These are phyloP conservation scores for Neolentinus lepideus DNA, from an alignment of 1,284 basidiomycete species.

Conservation along the genomic window DNA sequence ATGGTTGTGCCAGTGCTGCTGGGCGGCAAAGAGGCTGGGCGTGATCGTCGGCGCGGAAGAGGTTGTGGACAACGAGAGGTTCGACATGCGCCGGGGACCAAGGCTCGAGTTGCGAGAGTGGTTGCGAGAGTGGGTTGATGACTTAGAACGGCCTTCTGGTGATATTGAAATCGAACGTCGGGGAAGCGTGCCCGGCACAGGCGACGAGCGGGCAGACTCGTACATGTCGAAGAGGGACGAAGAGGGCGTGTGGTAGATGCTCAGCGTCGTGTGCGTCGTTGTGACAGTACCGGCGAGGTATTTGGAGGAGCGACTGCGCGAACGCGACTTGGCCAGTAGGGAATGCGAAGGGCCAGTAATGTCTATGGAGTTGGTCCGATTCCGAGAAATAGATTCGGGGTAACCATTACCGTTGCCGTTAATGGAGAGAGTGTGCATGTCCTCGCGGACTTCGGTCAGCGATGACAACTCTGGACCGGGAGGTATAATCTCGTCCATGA, in stretches of 20 bases:
- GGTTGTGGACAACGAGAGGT: slow-evolving; percentile 38
- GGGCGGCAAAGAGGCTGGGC: slow-evolving; percentile 46
- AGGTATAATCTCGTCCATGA: slow-evolving; percentile 55
- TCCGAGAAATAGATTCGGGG: slow-evolving; percentile 15
- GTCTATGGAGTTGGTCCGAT: slow-evolving; percentile 24
- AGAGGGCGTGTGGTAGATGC: slow-evolving; percentile 67
- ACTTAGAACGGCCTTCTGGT: not conserved
- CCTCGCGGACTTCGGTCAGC: slow-evolving; percentile 9
- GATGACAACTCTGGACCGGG: slow-evolving; percentile 21
- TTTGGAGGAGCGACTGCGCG: slow-evolving; percentile 31
- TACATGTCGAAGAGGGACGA: slow-evolving; percentile 53
- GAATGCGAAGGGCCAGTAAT: slow-evolving; percentile 10
- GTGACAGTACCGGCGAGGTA: slow-evolving; percentile 44
- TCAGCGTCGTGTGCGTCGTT: slow-evolving; percentile 44
- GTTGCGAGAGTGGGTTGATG: slow-evolving; percentile 12
- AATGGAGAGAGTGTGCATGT: slow-evolving; percentile 3
- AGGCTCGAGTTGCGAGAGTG: slow-evolving; percentile 13
- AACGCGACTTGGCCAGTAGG: slow-evolving; percentile 29
- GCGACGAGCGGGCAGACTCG: slow-evolving; percentile 52
- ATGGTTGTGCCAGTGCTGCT: slow-evolving; percentile 15
- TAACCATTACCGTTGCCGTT: slow-evolving; percentile 1
- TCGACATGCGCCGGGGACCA: slow-evolving; percentile 30
- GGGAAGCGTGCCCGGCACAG: slow-evolving; percentile 29
- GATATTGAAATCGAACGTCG: slow-evolving; percentile 21
- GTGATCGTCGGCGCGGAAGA: slow-evolving; percentile 55